Base-by-base conservation (phyloP, 306 rosid genomes). In the Prunus mongolica region DNA sequence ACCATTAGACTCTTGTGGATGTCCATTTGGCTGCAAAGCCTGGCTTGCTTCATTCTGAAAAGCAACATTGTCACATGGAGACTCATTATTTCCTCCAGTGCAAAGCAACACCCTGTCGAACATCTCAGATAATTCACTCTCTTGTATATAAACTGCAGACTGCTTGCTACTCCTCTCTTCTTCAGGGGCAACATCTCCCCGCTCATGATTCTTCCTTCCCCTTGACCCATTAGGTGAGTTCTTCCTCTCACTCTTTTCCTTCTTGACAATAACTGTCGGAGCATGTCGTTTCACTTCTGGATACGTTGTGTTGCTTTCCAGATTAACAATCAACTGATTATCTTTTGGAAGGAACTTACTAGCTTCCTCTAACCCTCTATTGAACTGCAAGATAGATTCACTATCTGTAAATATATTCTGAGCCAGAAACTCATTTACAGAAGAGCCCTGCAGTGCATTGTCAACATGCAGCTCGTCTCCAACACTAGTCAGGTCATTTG, bases 331-430 rank as follows among this genome's bases (percentile, higher is more conserved):
- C 58, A 90, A 76, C 74, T 80, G 87, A 78, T 74, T 65, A 10
- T 67, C 67, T 63, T 71, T 86, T 3, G 96, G 96, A 79, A 93
- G 96, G 88, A 93, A 93, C 83, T 89, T 91, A 18, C 95, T 93
- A 52, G 96, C 98, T 79, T 93, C 96, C 91, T 93, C 98, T 46
- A 90, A 74, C 46, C 98, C 98, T 82, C 84, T 89, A 60, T 65
- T 83, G 76, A 90, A 93, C 80, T 89, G 96, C 79, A 80, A 82
- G 57, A 91, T 77, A 52, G 96, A 91, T 25, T 86, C 86, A 57
- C 75, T 89, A 69, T 89, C 85, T 54, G 85, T 85, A 51, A 85
- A 93, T 61, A 90, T 86, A 80, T 88, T 93, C 62, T 84, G 90
- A 72, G 93, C 89, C 84, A 89, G 66, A 55, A 89, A 79, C 79